Evolutionary conservation across 805 yeast species (phyloP), one percentile per base, ranked within the genome.

Genomic region (Tetrapisispora nanseiensis): DNA sequence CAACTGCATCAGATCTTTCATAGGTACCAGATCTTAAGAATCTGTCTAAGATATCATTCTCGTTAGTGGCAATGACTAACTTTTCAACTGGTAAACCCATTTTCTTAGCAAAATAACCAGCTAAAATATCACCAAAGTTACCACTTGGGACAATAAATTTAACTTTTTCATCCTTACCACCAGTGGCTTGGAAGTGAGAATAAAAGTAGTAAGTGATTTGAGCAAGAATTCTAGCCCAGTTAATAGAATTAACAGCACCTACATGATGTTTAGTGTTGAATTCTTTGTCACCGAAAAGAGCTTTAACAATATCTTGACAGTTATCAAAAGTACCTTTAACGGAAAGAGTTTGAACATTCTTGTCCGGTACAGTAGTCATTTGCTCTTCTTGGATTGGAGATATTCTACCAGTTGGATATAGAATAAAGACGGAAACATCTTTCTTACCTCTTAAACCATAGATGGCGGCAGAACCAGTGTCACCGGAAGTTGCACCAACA

Each of bases 401-500:
- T 44, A 92, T 92, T 63, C 97, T 80, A 39, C 97, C 98, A 8
- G 95, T 86, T 56, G 99, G 99, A 61, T 90, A 92, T 55, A 92
- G 69, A 50, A 92, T 92, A 66, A 92, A 92, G 19, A 92, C 98
- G 24, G 94, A 83, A n/a, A 92, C 96, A 63, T 92, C 97, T 66
- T 87, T 84, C 68, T 92, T 92, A 63, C 94, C 94, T 68, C 98
- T 77, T 52, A 92, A 75, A 42, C 99, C 99, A 67, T 92, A 92
- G 52, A 92, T 92, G 48, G 99, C 98, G 42, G 99, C 99, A 41
- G 95, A 84, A 46, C 99, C 99, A 37, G 99, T 92, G 59, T 92
- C 99, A 59, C 99, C 99, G 37, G 95, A 83, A 22, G 99, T 92
- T 34, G 99, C 99, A 58, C 99, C 99, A 45, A 92, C 96, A 51